phyloP scores from a whole-genome alignment of 169 alveolate species.

The Pseudocohnilembus persalinus region DNA sequence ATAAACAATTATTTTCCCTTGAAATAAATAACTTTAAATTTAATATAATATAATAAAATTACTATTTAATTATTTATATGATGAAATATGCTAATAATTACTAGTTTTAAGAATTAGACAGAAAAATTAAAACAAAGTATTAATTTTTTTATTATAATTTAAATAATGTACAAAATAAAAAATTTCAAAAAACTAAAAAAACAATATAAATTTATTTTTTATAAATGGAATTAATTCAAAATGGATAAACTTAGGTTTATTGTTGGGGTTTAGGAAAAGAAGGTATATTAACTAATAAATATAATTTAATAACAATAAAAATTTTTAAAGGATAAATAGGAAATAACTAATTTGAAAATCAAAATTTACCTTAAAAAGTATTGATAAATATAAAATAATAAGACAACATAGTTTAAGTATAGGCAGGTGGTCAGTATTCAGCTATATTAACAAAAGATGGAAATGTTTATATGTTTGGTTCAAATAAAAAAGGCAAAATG shows the following conservation, averaged over 20 bases:
- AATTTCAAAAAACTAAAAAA: no score
- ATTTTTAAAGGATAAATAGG: neutral
- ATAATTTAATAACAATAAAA: no score
- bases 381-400: neutral
- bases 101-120: no score
- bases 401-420: neutral
- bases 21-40: no score
- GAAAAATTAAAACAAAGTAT: no score
- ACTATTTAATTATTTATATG: no score
- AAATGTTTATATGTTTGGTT: neutral
- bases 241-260: neutral
- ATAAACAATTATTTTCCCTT: no score
- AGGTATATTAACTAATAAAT: neutral
- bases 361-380: neutral
- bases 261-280: neutral
- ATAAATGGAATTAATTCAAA: neutral
- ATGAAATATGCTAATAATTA: no score
- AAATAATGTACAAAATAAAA: no score
- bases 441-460: neutral
- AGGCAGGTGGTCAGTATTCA: neutral
- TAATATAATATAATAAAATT: no score
- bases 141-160: no score
- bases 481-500: neutral
- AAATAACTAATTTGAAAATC: neutral
- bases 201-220: no score